phyloP scores from a whole-genome alignment of 371 early-diverging fungal genomes.

The Mucor velutinosus region DNA sequence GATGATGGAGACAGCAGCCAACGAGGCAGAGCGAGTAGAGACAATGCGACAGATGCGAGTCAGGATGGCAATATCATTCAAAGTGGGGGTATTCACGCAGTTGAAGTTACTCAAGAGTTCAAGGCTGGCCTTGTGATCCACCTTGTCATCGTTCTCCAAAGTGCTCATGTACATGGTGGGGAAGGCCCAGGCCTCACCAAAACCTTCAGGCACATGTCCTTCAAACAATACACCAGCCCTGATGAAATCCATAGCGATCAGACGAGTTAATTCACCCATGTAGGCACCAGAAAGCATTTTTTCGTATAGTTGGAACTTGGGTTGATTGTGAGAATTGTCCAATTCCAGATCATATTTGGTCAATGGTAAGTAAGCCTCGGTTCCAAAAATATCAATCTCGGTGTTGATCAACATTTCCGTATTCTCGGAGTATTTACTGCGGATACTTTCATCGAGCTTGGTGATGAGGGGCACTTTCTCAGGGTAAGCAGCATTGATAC shows the following conservation, averaged over 20 bases:
- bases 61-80: conserved; percentile 39
- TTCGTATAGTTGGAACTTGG: conserved; percentile 84
- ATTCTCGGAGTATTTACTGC: conserved; percentile 27
- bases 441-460: conserved; percentile 25
- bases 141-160: conserved; percentile 29
- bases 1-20: conserved; percentile 43
- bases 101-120: conserved; percentile 26
- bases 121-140: conserved; percentile 26
- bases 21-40: conserved; percentile 42
- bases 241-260: conserved; percentile 72
- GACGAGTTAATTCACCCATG: conserved; percentile 86
- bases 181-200: conserved; percentile 68
- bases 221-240: conserved; percentile 66
- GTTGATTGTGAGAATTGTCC: conserved; percentile 75
- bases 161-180: conserved; percentile 76
- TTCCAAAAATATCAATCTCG: conserved; percentile 83
- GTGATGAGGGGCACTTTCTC: conserved; percentile 27
- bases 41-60: conserved; percentile 39
- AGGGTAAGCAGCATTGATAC: conserved; percentile 79
- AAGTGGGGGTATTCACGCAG: conserved; percentile 30
- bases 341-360: conserved; percentile 80
- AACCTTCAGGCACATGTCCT: conserved; percentile 59
- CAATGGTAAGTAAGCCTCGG: conserved; percentile 67
- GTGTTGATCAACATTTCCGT: conserved; percentile 88
- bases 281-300: conserved; percentile 95